Evolutionary conservation across 139 green algal species (phyloP), one percentile per base, ranked within the genome.

Genomic region (Spirogloea muscicola): DNA sequence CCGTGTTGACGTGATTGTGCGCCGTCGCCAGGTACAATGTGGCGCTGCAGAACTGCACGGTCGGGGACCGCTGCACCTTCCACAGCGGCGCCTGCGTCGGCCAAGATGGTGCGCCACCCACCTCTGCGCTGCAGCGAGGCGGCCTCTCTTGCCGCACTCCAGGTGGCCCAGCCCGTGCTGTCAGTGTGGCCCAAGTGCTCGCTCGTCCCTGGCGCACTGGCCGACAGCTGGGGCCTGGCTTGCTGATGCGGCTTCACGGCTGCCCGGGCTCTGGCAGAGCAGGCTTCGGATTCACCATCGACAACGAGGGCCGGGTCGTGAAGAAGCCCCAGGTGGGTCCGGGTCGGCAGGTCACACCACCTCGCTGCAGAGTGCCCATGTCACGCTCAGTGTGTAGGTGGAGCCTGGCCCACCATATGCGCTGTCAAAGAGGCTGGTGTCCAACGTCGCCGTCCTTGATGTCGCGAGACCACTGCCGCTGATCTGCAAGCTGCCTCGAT

Each of bases 281-380:
- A 80, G 72, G 74, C 25, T 82, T 82, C 33, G 74, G 74, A 9
- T 82, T 82, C 39, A 59, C 34, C 27, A 52, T 82, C n/a, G 52
- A 76, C 34, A 29, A 62, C 21, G 7, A 68, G 5, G 77, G 77
- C 37, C 39, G 34, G 3, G 72, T 84, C 76, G 40, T 84, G 16
- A 84, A 84, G 76, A 84, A 84, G 61, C 77, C 77, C 10, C 77
- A 84, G 40, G 76, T 76, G 51, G 43, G 58, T n/a, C n/a, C n/a
- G n/a, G n/a, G n/a, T n/a, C 46, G 21, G 46, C 21, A 55, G 21
- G 21, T 55, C 21, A 55, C 21, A 79, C 38, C 44, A 79, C 38
- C 42, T 42, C 34, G 69, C 43, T 6, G 33, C 16, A 18, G 39
- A 76, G 67, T 40, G 67, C 10, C 33, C 33, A 9, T 49, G 72